Base-by-base conservation (phyloP, 2,329 filamentous ascomycete genomes). In the Kalaharituber pfeilii region DNA sequence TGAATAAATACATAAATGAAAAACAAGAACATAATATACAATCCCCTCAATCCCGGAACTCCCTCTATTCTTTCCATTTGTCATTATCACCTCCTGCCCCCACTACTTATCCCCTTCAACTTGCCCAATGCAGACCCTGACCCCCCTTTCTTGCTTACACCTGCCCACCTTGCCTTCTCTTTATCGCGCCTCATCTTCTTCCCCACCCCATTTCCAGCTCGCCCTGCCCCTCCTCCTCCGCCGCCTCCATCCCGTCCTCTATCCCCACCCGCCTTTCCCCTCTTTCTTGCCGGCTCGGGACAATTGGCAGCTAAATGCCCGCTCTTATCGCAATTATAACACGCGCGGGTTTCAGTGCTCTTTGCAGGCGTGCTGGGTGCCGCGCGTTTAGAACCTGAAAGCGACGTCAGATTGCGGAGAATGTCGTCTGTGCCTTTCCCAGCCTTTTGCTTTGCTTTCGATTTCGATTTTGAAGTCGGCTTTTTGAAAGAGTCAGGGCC, bases 221-320 rank as follows among this genome's bases (percentile, higher is more conserved):
- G 7, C 8, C 15, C 33, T 52, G 3, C 33, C 49, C 25, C 50
- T 39, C 36, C 54, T 53, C 50, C 49, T 53, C 45, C 45, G 57
- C 11, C 39, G 25, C 28, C 25, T 54, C 29, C 45, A 39, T 18
- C 42, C 22, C 30, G 9, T 9, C 30, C 30, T 9, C 22, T 47
- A 47, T 18, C n/a, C 3, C 42, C 42, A 18, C 18, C 24, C 42
- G 1, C 30, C 65, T 60, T 68, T 63, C 39, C 54, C 39, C 63
- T 69, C 1, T n/a, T n/a, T n/a, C n/a, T n/a, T n/a, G n/a, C n/a
- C n/a, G n/a, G n/a, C n/a, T n/a, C n/a, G n/a, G 77, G 73, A 64
- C 80, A 83, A 20, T 79, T 72, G 49, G 66, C 68, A 52, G 72
- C 72, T 58, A 73, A 75, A 66, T 85, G 82, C 1, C 80, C 80